Evolutionary conservation across 2,329 filamentous ascomycete genomes (phyloP), one percentile per base, ranked within the genome.

Genomic region (Dactylellina drechsleri): DNA sequence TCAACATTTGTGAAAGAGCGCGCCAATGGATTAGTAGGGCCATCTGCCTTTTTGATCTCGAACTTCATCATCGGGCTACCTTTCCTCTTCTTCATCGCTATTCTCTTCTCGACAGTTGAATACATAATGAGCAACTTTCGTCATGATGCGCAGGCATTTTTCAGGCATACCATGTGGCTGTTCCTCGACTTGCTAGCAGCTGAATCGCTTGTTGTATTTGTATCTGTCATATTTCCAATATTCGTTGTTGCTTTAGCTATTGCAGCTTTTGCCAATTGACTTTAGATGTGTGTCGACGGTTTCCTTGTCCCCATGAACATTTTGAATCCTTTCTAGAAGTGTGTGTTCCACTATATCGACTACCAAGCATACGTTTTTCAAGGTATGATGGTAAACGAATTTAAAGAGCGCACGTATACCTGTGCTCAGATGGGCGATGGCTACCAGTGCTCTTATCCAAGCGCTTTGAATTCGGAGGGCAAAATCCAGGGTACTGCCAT

Each of bases 331-430:
- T 96, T 96, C 78, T 96, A 91, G 88, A 87, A 88, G 81, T 95
- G 95, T 79, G 91, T 91, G 2, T 95, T 95, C 79, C 90, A 93
- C 80, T 95, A 93, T 81, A 93, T 93, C 80, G 91, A 96, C 81
- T 96, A 96, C 79, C 91, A 94, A 80, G 84, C 85, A 52, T 96
- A 93, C 79, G 92, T 96, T 3, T 96, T 96, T 80, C 88, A 94
- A 80, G 92, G 91, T 10, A 94, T 96, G 92, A 94, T 96, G 91
- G 89, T 94, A 62, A 96, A 95, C 79, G 91, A 96, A 83, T 95
- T 96, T 80, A 83, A 83, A 0, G 77, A 86, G 15, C 84, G 91
- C 13, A 85, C 83, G 1, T 96, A 91, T 81, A 81, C 82, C 2
- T 93, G 91, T 80, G 15, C 74, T 54, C 82, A 84, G 0, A 10